These are phyloP conservation scores for Pythium brassicae DNA, from an alignment of 352 stramenopile species.

Conservation along the genomic window DNA sequence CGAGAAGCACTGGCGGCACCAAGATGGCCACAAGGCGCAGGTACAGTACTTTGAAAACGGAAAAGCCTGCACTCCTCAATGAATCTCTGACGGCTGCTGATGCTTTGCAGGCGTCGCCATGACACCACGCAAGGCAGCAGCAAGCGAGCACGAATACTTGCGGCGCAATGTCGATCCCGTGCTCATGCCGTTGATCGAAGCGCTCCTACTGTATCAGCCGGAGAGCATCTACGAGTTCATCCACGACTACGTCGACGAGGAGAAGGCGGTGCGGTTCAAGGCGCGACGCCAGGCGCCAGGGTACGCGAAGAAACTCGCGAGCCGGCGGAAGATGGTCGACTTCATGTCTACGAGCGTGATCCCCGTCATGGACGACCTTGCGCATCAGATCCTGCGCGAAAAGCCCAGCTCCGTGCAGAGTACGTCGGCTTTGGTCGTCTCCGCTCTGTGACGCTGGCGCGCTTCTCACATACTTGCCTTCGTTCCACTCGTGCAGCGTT, in stretches of 20 bases:
- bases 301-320: constrained; percentile 69
- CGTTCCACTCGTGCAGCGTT: constrained; percentile 25
- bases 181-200: constrained; percentile 80
- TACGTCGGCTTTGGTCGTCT: constrained; percentile 12
- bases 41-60: neutral
- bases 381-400: constrained; percentile 71
- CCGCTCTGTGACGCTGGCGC: neutral
- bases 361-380: constrained; percentile 80
- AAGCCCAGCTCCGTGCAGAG: constrained; percentile 61
- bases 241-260: constrained; percentile 68
- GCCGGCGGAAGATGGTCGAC: constrained; percentile 72
- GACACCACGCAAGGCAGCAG: constrained; percentile 20
- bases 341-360: constrained; percentile 85
- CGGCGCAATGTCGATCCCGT: constrained; percentile 70
- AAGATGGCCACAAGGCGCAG: constrained; percentile 3
- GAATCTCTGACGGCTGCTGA: neutral
- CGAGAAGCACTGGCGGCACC: constrained; percentile 25
- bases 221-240: constrained; percentile 83
- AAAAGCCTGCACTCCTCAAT: neutral
- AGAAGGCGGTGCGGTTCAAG: constrained; percentile 38
- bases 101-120: neutral
- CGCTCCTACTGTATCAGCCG: constrained; percentile 73
- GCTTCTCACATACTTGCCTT: neutral
- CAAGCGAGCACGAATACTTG: constrained; percentile 79
- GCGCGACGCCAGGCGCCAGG: constrained; percentile 17